A percentile compares a stretch with the other conserved stretches of the same genome.
phyloP scores from a whole-genome alignment of 768 basidiomycete species.

The Tricholoma sp. region DNA sequence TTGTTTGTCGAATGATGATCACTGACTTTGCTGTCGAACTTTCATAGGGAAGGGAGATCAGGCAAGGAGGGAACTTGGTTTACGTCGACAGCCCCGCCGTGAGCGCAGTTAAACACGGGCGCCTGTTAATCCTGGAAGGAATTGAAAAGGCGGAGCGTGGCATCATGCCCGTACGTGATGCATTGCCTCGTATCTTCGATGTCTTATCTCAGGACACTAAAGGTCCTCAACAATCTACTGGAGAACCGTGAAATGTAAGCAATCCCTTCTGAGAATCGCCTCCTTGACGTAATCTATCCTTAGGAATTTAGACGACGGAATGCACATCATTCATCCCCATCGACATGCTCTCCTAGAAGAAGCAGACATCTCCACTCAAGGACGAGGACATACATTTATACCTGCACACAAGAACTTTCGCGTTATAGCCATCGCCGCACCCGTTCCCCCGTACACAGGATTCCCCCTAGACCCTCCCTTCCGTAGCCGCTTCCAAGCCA shows the following conservation, averaged over 20 bases:
- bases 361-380: constrained; percentile 18
- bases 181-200: background rate
- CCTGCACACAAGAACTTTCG: constrained; percentile 65
- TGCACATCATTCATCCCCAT: constrained; percentile 62
- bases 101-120: constrained; percentile 59
- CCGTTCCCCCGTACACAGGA: constrained; percentile 63
- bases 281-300: background rate
- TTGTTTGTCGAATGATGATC: background rate
- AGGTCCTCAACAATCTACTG: constrained; percentile 60
- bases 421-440: constrained; percentile 64
- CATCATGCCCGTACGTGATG: constrained; percentile 56
- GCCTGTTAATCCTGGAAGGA: constrained; percentile 61
- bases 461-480: constrained; percentile 65
- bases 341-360: constrained; percentile 49
- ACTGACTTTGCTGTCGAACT: background rate
- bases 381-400: constrained; percentile 43
- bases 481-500: constrained; percentile 63
- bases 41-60: constrained; percentile 54
- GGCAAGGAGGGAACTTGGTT: constrained; percentile 52
- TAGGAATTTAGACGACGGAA: constrained; percentile 67
- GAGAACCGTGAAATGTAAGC: constrained; percentile 67
- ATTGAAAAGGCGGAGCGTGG: constrained; percentile 70
- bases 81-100: constrained; percentile 70
- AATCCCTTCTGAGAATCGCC: background rate
- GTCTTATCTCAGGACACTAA: background rate